These are phyloP conservation scores for Kluyveromyces lactis DNA, from an alignment of 805 yeast species.

Conservation along the genomic window DNA sequence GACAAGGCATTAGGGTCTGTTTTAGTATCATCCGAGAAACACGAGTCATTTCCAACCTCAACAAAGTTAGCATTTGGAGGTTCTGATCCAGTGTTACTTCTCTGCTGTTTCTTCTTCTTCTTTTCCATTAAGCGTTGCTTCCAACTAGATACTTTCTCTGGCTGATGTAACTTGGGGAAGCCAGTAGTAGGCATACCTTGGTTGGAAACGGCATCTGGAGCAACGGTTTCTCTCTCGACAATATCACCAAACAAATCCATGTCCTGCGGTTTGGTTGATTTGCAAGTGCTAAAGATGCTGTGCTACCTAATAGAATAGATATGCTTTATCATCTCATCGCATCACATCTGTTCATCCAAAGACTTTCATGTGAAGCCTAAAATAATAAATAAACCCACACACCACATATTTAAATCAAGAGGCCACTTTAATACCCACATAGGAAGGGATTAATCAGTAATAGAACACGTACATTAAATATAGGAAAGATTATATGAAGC, in stretches of 20 bases:
- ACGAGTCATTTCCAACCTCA: too few relatives aligned
- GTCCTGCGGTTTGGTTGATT: too few relatives aligned
- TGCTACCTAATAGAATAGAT: background rate
- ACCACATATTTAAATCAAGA: too few relatives aligned
- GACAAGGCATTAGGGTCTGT: conserved; percentile 22
- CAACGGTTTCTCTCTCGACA: conserved; percentile 47
- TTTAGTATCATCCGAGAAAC: background rate
- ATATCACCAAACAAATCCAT: conserved; percentile 73
- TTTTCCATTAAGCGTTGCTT: conserved; percentile 34
- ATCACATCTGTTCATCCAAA: too few relatives aligned
- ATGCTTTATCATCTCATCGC: background rate
- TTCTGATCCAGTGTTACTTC: background rate
- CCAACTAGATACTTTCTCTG: conserved; percentile 43
- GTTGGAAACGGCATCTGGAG: conserved; percentile 19
- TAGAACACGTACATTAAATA: too few relatives aligned
- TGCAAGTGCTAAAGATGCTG: too few relatives aligned
- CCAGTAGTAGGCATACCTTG: conserved; percentile 12
- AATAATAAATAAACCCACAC: too few relatives aligned
- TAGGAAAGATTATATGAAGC: too few relatives aligned
- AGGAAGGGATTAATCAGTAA: too few relatives aligned
- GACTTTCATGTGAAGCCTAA: too few relatives aligned
- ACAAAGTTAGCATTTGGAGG: background rate
- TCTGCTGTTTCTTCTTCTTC: conserved; percentile 13
- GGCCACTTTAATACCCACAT: too few relatives aligned
- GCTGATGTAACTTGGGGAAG: conserved; percentile 28